A percentile compares a stretch with the other conserved stretches of the same genome.
Conservation (phyloP, 2,329 filamentous ascomycete genomes). For the Verticillium tricorpus region DNA sequence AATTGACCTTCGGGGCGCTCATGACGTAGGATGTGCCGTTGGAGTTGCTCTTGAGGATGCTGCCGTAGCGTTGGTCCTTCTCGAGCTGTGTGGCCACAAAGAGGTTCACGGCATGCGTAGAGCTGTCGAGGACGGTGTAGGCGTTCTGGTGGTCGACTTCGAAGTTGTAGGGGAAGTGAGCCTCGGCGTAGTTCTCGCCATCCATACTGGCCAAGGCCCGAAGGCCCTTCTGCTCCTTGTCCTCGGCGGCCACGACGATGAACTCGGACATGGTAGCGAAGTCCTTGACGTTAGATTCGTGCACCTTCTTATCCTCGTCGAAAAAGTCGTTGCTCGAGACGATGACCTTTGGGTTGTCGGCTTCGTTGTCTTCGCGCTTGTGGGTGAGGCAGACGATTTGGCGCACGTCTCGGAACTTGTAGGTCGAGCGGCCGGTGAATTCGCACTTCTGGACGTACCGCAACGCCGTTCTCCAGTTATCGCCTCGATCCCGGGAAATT, state of each 20-base stretch:
- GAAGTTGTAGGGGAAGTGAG: slow-evolving; percentile 83
- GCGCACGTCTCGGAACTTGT: slow-evolving; percentile 44
- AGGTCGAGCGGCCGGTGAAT: slow-evolving; percentile 68
- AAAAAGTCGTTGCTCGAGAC: slow-evolving; percentile 79
- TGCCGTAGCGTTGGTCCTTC: slow-evolving; percentile 67
- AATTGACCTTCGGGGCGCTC: slow-evolving; percentile 76
- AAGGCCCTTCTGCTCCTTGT: slow-evolving; percentile 63
- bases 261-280: slow-evolving; percentile 97
- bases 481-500: slow-evolving; percentile 73
- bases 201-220: slow-evolving; percentile 81
- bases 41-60: slow-evolving; percentile 96
- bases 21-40: slow-evolving; percentile 95
- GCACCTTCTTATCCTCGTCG: slow-evolving; percentile 53
- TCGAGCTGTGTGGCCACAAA: slow-evolving; percentile 77
- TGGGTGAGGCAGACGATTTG: slow-evolving; percentile 55
- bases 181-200: slow-evolving; percentile 74
- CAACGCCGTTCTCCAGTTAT: slow-evolving; percentile 70
- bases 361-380: slow-evolving; percentile 61
- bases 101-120: slow-evolving; percentile 88
- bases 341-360: slow-evolving; percentile 61
- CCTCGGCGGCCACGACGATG: slow-evolving; percentile 78
- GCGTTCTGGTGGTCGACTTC: slow-evolving; percentile 70
- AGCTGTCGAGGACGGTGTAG: slow-evolving; percentile 93
- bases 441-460: slow-evolving; percentile 77
- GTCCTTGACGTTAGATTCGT: slow-evolving; percentile 68